Evolutionary conservation across 1,284 basidiomycete species (phyloP).

Genomic region (Mixia osmundae): DNA sequence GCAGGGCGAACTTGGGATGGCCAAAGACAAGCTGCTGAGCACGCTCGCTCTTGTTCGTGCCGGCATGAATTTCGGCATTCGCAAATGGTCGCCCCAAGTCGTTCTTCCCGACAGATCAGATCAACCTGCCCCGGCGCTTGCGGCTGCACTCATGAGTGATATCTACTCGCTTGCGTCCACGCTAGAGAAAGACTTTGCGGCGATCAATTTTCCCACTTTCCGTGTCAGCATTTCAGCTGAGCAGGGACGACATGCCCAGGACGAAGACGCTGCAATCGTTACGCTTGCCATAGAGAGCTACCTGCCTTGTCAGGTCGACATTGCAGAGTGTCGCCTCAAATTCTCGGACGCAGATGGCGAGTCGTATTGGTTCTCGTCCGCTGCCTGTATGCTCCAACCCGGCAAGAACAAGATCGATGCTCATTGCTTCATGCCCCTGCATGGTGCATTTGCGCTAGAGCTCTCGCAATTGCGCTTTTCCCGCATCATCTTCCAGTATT

Average conservation of each 20-base stretch:
- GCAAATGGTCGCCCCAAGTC: conserved; percentile 13
- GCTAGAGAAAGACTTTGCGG: conserved; percentile 28
- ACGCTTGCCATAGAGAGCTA: conserved; percentile 35
- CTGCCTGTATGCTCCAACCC: conserved; percentile 26
- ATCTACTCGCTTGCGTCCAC: neutral
- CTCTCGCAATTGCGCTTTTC: conserved; percentile 19
- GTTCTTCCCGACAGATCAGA: too few relatives aligned
- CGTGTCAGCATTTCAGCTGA: conserved; percentile 28
- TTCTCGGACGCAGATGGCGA: conserved; percentile 20
- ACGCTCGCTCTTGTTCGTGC: conserved; percentile 17
- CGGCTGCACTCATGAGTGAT: too few relatives aligned
- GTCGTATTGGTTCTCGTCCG: conserved; percentile 24
- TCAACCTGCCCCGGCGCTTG: too few relatives aligned
- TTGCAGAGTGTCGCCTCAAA: conserved; percentile 19
- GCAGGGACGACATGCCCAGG: conserved; percentile 30
- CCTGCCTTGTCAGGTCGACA: conserved; percentile 41
- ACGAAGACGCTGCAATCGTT: conserved; percentile 40
- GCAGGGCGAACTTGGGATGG: neutral
- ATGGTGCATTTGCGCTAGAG: conserved; percentile 27
- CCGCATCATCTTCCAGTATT: conserved; percentile 20
- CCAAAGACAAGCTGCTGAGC: conserved; percentile 15
- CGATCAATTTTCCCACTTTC: conserved; percentile 42
- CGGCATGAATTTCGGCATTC: conserved; percentile 10
- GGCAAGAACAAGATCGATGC: conserved; percentile 28
- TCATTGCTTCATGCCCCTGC: neutral